Percentiles rank a stretch among this genome's conserved stretches.
Conservation (phyloP, 2,329 filamentous ascomycete genomes). For the Colletotrichum limetticola region DNA sequence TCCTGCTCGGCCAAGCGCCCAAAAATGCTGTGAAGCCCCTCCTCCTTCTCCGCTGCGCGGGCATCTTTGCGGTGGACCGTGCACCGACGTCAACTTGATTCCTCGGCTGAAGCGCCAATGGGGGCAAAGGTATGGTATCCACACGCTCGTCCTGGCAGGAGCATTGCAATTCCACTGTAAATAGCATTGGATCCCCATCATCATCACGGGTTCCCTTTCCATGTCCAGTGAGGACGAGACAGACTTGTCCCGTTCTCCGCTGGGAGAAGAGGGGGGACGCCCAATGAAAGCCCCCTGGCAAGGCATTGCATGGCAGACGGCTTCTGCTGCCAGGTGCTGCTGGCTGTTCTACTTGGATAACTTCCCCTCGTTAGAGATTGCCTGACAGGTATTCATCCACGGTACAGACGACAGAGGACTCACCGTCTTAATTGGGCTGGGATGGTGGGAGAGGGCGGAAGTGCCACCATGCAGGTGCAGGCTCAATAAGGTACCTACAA, state of each 20-base stretch:
- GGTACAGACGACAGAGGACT: background rate
- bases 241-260: conserved; percentile 15
- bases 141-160: conserved; percentile 27
- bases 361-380: conserved; percentile 7
- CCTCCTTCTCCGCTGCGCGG: conserved; percentile 14
- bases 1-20: conserved; percentile 26
- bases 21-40: conserved; percentile 31
- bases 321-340: background rate
- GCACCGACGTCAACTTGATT: conserved; percentile 20
- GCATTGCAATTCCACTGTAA: conserved; percentile 28
- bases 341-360: background rate
- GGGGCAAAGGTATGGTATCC: background rate
- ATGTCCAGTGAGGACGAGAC: conserved; percentile 18
- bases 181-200: conserved; percentile 20
- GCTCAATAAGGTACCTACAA: background rate
- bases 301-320: conserved; percentile 11
- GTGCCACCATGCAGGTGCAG: background rate
- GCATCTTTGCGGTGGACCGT: conserved; percentile 24
- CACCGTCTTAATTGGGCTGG: background rate
- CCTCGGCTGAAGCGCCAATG: conserved; percentile 16
- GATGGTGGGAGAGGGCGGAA: background rate
- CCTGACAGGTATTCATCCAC: background rate
- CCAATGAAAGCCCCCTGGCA: conserved; percentile 17
- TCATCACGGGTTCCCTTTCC: conserved; percentile 5
- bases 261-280: background rate